Percentiles rank a stretch among this genome's conserved stretches.
phyloP scores from a whole-genome alignment of 2,329 filamentous ascomycete species.

The Cladosporium phlei region DNA sequence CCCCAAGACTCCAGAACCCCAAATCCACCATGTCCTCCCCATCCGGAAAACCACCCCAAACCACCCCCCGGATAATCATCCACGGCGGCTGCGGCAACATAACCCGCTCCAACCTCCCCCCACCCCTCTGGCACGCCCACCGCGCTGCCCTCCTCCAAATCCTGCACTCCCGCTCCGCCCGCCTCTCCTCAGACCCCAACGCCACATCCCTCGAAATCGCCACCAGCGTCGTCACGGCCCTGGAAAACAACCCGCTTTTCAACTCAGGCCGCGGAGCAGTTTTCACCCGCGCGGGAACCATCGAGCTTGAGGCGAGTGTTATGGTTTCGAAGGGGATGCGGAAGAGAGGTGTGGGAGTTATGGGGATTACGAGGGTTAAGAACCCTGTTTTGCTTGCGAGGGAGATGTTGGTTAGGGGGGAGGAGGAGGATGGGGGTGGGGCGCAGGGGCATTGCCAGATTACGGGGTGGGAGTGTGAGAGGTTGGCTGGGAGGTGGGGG shows the following conservation, averaged over 20 bases:
- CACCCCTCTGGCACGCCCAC: conserved; percentile 35
- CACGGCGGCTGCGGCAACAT: conserved; percentile 48
- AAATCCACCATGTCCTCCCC: not conserved
- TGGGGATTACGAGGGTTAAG: conserved; percentile 66
- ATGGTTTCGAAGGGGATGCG: conserved; percentile 72
- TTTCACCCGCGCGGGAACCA: conserved; percentile 75
- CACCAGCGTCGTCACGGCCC: conserved; percentile 65
- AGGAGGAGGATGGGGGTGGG: conserved; percentile 54
- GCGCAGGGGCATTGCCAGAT: conserved; percentile 68
- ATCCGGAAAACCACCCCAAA: conserved; percentile 18
- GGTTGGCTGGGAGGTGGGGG: conserved; percentile 62
- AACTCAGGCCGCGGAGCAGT: conserved; percentile 81
- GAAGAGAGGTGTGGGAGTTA: conserved; percentile 75
- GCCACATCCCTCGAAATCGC: conserved; percentile 67
- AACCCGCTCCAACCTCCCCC: conserved; percentile 36
- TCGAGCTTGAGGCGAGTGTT: conserved; percentile 80
- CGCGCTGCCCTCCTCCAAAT: conserved; percentile 36
- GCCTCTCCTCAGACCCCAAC: conserved; percentile 28
- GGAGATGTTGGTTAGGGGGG: conserved; percentile 64
- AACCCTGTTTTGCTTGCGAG: conserved; percentile 74
- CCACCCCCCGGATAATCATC: conserved; percentile 43
- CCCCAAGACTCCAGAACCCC: not conserved
- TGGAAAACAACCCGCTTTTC: conserved; percentile 79
- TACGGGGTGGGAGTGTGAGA: conserved; percentile 63
- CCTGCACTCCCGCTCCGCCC: conserved; percentile 26